Conservation (phyloP, 441 rosid species). For the Raphanus hybrid region DNA sequence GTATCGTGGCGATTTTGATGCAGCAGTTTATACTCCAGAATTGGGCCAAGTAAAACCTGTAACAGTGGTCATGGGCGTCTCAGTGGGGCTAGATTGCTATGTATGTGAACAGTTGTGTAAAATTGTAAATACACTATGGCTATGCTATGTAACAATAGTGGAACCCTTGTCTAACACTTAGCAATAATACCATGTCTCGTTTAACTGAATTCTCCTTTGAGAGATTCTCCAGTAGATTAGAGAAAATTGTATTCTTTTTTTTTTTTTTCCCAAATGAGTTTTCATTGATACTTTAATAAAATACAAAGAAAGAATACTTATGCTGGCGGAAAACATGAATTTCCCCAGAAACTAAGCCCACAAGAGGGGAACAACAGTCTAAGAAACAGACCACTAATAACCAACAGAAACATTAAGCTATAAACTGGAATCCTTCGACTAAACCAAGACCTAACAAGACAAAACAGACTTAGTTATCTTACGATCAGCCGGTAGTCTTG, state of each 20-base stretch:
- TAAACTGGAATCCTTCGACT: too few relatives aligned
- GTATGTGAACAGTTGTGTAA: constrained; percentile 9
- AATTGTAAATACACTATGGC: constrained; percentile 15
- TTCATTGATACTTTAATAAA: too few relatives aligned
- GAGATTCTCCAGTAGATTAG: background rate
- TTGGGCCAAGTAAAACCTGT: constrained; percentile 34
- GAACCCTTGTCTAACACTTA: background rate
- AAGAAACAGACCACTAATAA: too few relatives aligned
- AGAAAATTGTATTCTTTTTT: background rate
- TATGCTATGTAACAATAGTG: constrained; percentile 8
- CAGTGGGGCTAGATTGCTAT: constrained; percentile 22
- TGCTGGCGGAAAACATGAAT: too few relatives aligned
- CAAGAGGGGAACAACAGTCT: too few relatives aligned
- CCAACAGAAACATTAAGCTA: too few relatives aligned
- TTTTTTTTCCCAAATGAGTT: too few relatives aligned
- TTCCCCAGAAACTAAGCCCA: too few relatives aligned
- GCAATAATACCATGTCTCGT: background rate
- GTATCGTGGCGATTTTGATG: constrained; percentile 80
- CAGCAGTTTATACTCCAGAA: constrained; percentile 63
- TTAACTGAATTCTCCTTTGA: background rate
- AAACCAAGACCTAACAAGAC: too few relatives aligned
- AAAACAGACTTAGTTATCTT: too few relatives aligned
- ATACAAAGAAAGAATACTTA: too few relatives aligned
- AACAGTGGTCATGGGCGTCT: constrained; percentile 9
- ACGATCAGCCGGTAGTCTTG: too few relatives aligned